phyloP scores from a whole-genome alignment of 2,329 filamentous ascomycete genomes.

The Phoma sp. region DNA sequence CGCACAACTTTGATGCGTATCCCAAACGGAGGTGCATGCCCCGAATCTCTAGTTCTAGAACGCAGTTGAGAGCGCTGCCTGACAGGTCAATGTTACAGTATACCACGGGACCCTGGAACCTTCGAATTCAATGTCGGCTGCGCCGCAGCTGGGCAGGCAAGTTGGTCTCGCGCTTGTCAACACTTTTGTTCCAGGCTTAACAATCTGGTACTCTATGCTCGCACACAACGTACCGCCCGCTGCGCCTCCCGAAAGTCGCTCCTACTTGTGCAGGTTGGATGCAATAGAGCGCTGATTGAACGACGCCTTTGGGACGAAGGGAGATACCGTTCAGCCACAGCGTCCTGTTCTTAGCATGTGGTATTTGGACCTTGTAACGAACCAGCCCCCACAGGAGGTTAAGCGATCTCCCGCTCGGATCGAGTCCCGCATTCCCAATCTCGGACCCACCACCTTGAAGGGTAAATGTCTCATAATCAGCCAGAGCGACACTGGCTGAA shows the following conservation, averaged over 20 bases:
- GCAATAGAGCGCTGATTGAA: neutral
- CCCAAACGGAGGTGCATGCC: neutral
- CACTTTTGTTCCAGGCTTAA: neutral
- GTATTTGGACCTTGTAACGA: conserved; percentile 4
- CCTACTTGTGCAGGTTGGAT: neutral
- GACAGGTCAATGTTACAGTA: neutral
- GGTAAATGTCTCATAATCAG: conserved; percentile 14
- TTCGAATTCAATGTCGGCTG: neutral
- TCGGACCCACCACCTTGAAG: conserved; percentile 16
- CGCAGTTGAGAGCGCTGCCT: neutral
- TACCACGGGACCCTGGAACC: neutral
- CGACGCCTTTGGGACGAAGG: neutral
- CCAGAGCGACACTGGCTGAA: conserved; percentile 11
- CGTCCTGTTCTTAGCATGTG: conserved; percentile 4
- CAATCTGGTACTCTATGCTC: neutral
- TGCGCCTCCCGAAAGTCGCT: neutral
- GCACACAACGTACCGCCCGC: neutral
- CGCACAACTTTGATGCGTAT: neutral
- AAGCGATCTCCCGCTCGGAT: conserved; percentile 24
- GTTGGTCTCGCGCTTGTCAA: neutral
- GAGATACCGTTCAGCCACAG: conserved; percentile 2
- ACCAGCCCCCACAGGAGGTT: conserved; percentile 5
- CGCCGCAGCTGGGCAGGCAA: neutral
- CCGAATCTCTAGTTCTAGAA: neutral
- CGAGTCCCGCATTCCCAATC: conserved; percentile 17